Base-by-base conservation (phyloP, 208 protist genomes). In the Phytomonas sp. region DNA sequence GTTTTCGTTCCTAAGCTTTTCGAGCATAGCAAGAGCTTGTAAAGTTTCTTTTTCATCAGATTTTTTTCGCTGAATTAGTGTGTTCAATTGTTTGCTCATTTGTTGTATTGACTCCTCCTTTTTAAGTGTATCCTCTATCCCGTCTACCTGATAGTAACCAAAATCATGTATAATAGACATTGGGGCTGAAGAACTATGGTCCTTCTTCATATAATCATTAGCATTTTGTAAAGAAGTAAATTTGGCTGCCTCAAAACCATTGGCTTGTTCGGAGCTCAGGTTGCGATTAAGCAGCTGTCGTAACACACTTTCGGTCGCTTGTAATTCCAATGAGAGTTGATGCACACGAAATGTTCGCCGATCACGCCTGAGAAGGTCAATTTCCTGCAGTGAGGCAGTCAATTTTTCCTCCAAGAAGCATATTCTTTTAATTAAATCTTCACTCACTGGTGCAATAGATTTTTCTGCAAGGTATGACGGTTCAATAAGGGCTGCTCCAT, bases 341-440 rank as follows among this genome's bases (percentile, higher is more conserved):
- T 23, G 45, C 45, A 56, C 45, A 56, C 45, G 45, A 56, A 56
- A 56, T 56, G 45, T 56, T 56, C 45, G 45, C 45, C 45, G 45
- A 56, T 56, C 45, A 56, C 16, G 45, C 16, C 26, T 56, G 45
- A 56, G 45, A 26, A 56, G 0, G 45, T 56, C 45, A 6, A 56
- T 56, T 56, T 56, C 45, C 45, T 56, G 45, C 19, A 56, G 45
- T 56, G 45, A 56, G 16, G 45, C 19, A 26, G 45, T 56, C 19
- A 56, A 19, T 56, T 56, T 56, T 56, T 56, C 19, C 45, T 56
- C 45, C 23, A 56, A 26, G 45, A 56, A 56, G 16, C 45, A 56
- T 26, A 56, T 26, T 26, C 45, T 23, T 19, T 56, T 56, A 6
- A 19, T 26, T 56, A 56, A 56, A 56, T 26, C 45, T 56, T 56